Percentiles rank a stretch among this genome's conserved stretches.
Evolutionary conservation across 2,329 filamentous ascomycete species (phyloP).

Genomic region (Calonectria leucothoes): DNA sequence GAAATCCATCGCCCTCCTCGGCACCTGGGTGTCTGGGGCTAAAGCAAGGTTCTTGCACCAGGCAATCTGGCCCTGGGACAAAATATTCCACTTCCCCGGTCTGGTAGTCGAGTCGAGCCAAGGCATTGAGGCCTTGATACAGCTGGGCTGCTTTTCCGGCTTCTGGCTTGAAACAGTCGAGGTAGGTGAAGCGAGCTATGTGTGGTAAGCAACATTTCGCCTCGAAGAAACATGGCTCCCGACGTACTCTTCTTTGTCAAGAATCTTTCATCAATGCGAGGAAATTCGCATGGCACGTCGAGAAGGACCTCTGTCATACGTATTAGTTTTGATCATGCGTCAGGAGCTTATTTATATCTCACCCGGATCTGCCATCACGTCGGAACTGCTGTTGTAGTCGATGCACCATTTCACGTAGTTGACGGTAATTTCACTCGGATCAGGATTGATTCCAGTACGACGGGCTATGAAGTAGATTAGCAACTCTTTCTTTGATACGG

Average conservation of each 20-base stretch:
- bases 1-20: neutral
- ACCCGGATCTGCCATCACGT: neutral
- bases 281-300: neutral
- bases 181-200: neutral
- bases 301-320: neutral
- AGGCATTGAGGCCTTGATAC: neutral
- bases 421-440: neutral
- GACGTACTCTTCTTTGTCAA: neutral
- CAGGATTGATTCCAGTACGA: neutral
- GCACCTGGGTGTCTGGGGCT: neutral
- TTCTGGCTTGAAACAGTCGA: neutral
- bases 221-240: neutral
- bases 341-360: neutral
- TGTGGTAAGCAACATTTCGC: neutral
- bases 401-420: neutral
- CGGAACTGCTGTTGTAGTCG: neutral
- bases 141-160: neutral
- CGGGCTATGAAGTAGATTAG: neutral
- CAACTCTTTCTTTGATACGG: neutral
- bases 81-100: neutral
- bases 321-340: neutral
- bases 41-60: neutral
- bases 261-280: neutral
- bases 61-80: neutral
- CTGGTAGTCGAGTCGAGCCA: neutral